Percentiles rank a stretch among this genome's conserved stretches.
Evolutionary conservation across 495 filamentous ascomycete species (phyloP).

Genomic region (Annulohypoxylon moriforme): DNA sequence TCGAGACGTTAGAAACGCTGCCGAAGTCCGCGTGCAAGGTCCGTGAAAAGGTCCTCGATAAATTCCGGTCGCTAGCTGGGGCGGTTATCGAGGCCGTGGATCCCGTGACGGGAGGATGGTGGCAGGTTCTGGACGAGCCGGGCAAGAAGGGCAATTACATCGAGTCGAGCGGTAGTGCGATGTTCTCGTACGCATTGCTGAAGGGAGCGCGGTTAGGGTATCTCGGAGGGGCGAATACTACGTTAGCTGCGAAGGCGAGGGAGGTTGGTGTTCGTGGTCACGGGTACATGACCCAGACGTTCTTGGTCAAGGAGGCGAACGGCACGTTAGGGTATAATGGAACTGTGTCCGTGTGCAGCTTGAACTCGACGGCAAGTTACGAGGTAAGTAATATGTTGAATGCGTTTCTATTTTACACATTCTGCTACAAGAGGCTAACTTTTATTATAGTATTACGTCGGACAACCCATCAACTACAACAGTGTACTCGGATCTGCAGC

Average conservation of each 20-base stretch:
- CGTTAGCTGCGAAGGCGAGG: slow-evolving; percentile 36
- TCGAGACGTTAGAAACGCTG: slow-evolving; percentile 65
- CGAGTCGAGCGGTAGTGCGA: slow-evolving; percentile 68
- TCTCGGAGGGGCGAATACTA: slow-evolving; percentile 36
- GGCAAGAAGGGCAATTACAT: slow-evolving; percentile 66
- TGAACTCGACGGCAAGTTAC: slow-evolving; percentile 60
- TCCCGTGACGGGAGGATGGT: slow-evolving; percentile 64
- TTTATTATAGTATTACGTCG: slow-evolving; percentile 53
- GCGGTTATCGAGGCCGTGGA: slow-evolving; percentile 54
- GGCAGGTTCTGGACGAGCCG: slow-evolving; percentile 65
- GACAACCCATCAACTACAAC: slow-evolving; percentile 57
- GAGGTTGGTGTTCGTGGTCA: slow-evolving; percentile 52
- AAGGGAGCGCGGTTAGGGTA: slow-evolving; percentile 65
- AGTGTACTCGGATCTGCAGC: slow-evolving; percentile 58
- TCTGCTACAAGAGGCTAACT: slow-evolving; percentile 18
- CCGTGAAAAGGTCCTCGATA: slow-evolving; percentile 24
- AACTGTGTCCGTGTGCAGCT: slow-evolving; percentile 61
- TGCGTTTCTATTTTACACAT: neutral
- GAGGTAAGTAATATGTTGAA: slow-evolving; percentile 48
- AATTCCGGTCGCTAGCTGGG: slow-evolving; percentile 45
- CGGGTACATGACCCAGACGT: slow-evolving; percentile 53
- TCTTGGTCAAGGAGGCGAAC: slow-evolving; percentile 56
- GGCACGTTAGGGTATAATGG: slow-evolving; percentile 57
- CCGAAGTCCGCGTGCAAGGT: slow-evolving; percentile 45
- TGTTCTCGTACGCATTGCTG: slow-evolving; percentile 68